phyloP scores from a whole-genome alignment of 306 rosid genomes.

The Medicago lupulina region DNA sequence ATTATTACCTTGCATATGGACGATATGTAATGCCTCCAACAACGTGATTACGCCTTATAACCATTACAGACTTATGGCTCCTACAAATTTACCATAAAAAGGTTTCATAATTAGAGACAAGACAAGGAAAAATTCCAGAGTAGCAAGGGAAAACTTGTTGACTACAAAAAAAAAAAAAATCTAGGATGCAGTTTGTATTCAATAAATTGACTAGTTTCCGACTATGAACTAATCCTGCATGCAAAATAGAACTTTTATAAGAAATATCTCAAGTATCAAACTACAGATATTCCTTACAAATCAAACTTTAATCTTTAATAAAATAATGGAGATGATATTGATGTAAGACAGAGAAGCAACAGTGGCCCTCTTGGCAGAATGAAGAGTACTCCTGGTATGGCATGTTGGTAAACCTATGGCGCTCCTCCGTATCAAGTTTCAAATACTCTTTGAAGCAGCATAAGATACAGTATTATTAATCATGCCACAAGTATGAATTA shows the following conservation, averaged over 20 bases:
- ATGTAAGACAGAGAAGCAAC: slow-evolving; percentile 8
- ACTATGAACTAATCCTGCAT: slow-evolving; percentile 8
- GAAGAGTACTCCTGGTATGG: slow-evolving; percentile 1
- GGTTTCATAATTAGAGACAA: slow-evolving; percentile 19
- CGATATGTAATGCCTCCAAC: slow-evolving; percentile 99
- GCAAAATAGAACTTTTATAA: slow-evolving; percentile 22
- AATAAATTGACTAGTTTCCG: slow-evolving; percentile 21
- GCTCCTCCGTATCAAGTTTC: slow-evolving; percentile 10
- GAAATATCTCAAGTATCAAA: slow-evolving; percentile 24
- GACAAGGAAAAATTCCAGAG: slow-evolving; percentile 16
- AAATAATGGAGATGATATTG: slow-evolving; percentile 2
- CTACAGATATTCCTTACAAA: background rate
- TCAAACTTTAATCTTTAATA: slow-evolving; percentile 19
- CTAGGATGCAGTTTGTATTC: slow-evolving; percentile 24
- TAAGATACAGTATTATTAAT: slow-evolving; percentile 2
- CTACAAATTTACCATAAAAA: slow-evolving; percentile 54
- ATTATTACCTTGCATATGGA: slow-evolving; percentile 77
- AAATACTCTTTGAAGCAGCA: slow-evolving; percentile 18
- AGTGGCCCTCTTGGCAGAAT: background rate
- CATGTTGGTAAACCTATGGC: background rate
- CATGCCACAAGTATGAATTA: slow-evolving; percentile 10
- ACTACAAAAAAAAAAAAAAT: background rate
- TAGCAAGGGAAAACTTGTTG: slow-evolving; percentile 18
- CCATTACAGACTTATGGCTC: slow-evolving; percentile 96
- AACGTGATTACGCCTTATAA: slow-evolving; percentile 80